Percentiles rank a stretch among this genome's conserved stretches.
These are phyloP conservation scores for Carex kokanica DNA, from an alignment of 176 grass and related monocot species.

Conservation along the genomic window DNA sequence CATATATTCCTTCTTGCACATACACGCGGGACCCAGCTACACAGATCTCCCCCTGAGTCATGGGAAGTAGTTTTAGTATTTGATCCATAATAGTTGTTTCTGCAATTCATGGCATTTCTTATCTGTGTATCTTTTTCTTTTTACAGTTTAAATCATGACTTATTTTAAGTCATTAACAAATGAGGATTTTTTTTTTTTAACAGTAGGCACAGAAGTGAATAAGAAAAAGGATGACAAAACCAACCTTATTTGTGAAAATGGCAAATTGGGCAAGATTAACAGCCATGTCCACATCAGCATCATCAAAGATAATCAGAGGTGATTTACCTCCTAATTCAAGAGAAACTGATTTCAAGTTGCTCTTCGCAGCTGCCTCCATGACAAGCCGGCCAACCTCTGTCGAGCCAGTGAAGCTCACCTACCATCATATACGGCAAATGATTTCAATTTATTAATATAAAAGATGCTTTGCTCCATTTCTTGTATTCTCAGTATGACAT, in stretches of 20 bases:
- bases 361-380: conserved; percentile 71
- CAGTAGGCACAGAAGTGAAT: background rate
- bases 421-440: background rate
- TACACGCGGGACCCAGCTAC: conserved; percentile 77
- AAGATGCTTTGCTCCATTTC: background rate
- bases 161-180: background rate
- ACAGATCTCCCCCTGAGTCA: conserved; percentile 70
- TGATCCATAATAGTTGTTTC: background rate
- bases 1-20: conserved; percentile 89
- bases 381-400: conserved; percentile 54
- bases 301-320: conserved; percentile 75
- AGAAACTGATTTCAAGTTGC: conserved; percentile 78
- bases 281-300: conserved; percentile 80
- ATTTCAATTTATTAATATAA: background rate
- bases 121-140: background rate
- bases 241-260: conserved; percentile 81
- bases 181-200: background rate
- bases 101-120: background rate
- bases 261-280: conserved; percentile 59
- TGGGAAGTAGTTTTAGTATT: background rate
- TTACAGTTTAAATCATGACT: background rate
- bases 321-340: conserved; percentile 91
- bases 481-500: background rate
- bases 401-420: conserved; percentile 86
- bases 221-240: background rate